Percentiles rank a stretch among this genome's conserved stretches.
Evolutionary conservation across 108 stramenopile species (phyloP).

Genomic region (Conticribra weissflogii): DNA sequence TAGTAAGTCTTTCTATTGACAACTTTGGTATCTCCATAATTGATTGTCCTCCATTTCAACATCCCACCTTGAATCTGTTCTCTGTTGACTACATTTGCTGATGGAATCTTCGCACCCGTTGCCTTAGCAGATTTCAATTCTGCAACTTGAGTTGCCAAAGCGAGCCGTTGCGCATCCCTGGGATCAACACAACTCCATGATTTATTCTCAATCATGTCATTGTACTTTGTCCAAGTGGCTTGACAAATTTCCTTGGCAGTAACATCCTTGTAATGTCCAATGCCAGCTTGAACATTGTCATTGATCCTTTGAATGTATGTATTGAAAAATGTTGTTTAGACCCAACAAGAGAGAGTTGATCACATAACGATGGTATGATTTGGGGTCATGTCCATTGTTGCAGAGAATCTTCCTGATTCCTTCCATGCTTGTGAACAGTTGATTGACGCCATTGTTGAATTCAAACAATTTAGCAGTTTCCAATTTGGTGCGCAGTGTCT

Average conservation of each 20-base stretch:
- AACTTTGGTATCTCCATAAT: not conserved
- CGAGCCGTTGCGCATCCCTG: not conserved
- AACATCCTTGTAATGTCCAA: not conserved
- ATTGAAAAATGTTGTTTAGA: not conserved
- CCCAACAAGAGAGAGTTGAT: not conserved
- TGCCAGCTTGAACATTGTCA: not conserved
- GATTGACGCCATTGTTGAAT: no score
- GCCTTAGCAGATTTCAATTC: no score
- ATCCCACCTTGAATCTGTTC: no score
- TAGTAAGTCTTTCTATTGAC: not conserved
- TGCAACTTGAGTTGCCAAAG: not conserved
- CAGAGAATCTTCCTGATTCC: not conserved
- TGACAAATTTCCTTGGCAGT: not conserved
- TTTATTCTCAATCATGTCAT: not conserved
- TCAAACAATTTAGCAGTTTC: no score
- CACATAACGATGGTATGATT: not conserved
- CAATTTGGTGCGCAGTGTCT: no score
- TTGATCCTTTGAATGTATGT: not conserved
- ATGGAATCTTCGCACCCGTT: no score
- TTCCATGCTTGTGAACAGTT: no score
- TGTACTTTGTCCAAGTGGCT: not conserved
- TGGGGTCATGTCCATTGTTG: not conserved
- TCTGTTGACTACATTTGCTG: no score
- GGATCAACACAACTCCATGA: not conserved
- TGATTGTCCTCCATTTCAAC: not conserved